Conservation (phyloP, 257 asterid species). For the Eucommia ulmoides region DNA sequence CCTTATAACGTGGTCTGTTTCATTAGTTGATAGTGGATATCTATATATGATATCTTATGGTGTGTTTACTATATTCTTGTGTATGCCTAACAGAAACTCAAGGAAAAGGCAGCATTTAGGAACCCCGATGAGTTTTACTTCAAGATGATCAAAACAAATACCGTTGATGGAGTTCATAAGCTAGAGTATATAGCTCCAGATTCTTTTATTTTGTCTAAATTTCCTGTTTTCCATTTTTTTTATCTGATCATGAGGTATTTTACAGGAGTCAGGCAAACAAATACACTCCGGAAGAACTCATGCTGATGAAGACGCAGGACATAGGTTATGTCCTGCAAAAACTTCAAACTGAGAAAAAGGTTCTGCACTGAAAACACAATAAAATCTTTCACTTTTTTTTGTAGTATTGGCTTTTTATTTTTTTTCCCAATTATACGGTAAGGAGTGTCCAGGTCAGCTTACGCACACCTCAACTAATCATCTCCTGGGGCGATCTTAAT, state of each 20-base stretch:
- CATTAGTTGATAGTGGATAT: too few species aligned
- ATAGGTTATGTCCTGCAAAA: slow-evolving; percentile 71
- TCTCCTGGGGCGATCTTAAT: too few species aligned
- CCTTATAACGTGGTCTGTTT: too few species aligned
- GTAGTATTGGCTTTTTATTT: too few species aligned
- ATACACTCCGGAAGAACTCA: slow-evolving; percentile 62
- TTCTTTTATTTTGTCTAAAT: too few species aligned
- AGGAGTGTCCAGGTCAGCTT: too few species aligned
- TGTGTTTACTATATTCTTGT: background rate
- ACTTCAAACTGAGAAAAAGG: slow-evolving; percentile 88
- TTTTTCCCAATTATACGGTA: too few species aligned
- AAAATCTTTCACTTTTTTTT: too few species aligned
- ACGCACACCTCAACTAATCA: too few species aligned
- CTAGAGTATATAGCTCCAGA: too few species aligned
- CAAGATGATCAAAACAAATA: slow-evolving; percentile 55
- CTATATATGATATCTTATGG: background rate
- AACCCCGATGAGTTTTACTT: slow-evolving; percentile 93
- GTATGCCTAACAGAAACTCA: slow-evolving; percentile 51
- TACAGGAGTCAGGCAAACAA: slow-evolving; percentile 69
- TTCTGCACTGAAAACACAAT: slow-evolving; percentile 1
- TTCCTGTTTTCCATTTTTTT: too few species aligned
- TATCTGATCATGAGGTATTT: too few species aligned
- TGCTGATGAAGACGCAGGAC: slow-evolving; percentile 92
- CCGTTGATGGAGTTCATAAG: slow-evolving; percentile 61
- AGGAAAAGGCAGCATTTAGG: slow-evolving; percentile 72